These are phyloP conservation scores for Phytophthora idaei DNA, from an alignment of 352 stramenopile species.

Conservation along the genomic window DNA sequence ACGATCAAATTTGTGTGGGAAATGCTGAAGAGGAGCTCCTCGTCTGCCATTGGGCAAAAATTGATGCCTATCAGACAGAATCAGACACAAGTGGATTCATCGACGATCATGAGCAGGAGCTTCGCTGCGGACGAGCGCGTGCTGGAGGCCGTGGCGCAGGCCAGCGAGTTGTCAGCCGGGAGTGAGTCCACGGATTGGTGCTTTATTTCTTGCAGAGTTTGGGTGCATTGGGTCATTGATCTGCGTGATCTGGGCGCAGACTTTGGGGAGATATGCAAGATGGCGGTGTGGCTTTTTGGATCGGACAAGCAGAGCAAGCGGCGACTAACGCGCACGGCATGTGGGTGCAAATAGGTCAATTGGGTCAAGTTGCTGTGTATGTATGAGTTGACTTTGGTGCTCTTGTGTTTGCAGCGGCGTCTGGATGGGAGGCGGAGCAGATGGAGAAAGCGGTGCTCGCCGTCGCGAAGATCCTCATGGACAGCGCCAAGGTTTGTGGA, in stretches of 20 bases:
- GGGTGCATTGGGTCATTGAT: not conserved
- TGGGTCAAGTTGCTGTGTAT: not conserved
- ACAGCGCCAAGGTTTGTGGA: conserved; percentile 57
- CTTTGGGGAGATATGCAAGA: conserved; percentile 59
- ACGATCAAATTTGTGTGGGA: conserved; percentile 16
- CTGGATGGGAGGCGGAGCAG: conserved; percentile 60
- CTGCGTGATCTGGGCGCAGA: conserved; percentile 35
- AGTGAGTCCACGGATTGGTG: conserved; percentile 28
- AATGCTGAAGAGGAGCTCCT: not conserved
- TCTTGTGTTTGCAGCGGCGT: conserved; percentile 41
- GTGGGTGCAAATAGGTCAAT: conserved; percentile 31
- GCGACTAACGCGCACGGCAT: conserved; percentile 58
- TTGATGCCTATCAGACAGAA: conserved; percentile 22
- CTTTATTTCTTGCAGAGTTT: not conserved
- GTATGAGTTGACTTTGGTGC: not conserved
- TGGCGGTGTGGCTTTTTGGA: conserved; percentile 65
- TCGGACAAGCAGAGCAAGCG: conserved; percentile 72
- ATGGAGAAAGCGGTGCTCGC: conserved; percentile 64
- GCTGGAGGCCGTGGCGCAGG: conserved; percentile 48
- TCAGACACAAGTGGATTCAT: conserved; percentile 28
- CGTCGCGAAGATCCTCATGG: conserved; percentile 79
- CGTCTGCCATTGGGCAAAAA: conserved; percentile 28
- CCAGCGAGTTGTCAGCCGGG: conserved; percentile 44
- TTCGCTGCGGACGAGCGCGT: conserved; percentile 69
- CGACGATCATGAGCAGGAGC: conserved; percentile 40